phyloP scores from a whole-genome alignment of 176 grass and related monocot species.

The Canna indica region DNA sequence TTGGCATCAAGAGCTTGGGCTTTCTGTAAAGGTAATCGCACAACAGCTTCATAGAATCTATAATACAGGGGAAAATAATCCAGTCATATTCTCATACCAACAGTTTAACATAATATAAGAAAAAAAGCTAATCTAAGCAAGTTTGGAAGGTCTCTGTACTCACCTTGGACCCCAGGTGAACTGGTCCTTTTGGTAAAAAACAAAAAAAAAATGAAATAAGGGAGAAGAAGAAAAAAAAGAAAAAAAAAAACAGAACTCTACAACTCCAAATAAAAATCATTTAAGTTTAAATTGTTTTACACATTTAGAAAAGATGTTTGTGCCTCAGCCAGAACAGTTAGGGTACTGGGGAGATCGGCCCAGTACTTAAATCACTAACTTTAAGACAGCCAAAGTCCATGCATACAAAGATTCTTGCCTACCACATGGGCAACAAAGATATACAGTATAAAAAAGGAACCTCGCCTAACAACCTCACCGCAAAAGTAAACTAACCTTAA shows the following conservation, averaged over 20 bases:
- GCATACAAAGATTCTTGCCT: slow-evolving; percentile 4
- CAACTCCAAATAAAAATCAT: too few relatives aligned
- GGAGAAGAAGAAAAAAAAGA: too few relatives aligned
- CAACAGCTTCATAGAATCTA: slow-evolving; percentile 91
- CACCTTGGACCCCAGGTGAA: too few relatives aligned
- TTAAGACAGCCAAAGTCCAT: not conserved
- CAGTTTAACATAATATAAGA: not conserved
- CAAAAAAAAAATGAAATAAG: too few relatives aligned
- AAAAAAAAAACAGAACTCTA: too few relatives aligned
- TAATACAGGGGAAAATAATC: slow-evolving; percentile 10
- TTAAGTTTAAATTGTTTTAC: too few relatives aligned
- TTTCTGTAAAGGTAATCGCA: slow-evolving; percentile 78
- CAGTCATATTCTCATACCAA: slow-evolving; percentile 18
- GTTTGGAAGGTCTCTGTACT: too few relatives aligned
- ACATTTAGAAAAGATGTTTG: too few relatives aligned
- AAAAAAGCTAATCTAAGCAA: too few relatives aligned
- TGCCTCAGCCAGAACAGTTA: too few relatives aligned
- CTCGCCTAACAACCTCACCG: not conserved
- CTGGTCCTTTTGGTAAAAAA: too few relatives aligned
- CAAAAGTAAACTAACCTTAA: slow-evolving; percentile 46
- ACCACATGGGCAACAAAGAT: not conserved
- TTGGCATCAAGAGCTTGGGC: slow-evolving; percentile 72
- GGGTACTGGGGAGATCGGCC: not conserved
- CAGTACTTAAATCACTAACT: not conserved
- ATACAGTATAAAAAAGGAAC: not conserved